These are phyloP conservation scores for Venturia pyrina DNA, from an alignment of 2,329 filamentous ascomycete species.

Conservation along the genomic window DNA sequence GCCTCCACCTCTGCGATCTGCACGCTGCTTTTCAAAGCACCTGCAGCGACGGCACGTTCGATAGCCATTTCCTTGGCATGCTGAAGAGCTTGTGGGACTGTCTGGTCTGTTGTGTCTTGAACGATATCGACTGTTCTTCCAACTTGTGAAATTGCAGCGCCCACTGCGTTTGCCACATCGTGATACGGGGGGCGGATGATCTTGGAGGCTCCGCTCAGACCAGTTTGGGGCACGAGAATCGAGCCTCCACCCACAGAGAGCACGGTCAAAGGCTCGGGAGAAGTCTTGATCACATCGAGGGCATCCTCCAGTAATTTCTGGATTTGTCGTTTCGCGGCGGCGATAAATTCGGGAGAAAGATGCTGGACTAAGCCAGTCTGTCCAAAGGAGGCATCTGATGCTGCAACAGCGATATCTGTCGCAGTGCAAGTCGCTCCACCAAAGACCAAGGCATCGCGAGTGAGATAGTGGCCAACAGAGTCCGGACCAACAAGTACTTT, in stretches of 20 bases:
- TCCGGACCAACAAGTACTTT: slow-evolving; percentile 47
- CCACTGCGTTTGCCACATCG: slow-evolving; percentile 54
- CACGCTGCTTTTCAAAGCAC: slow-evolving; percentile 35
- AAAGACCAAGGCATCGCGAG: slow-evolving; percentile 45
- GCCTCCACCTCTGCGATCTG: slow-evolving; percentile 43
- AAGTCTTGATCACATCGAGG: slow-evolving; percentile 54
- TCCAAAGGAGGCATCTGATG: slow-evolving; percentile 32
- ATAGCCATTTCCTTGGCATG: slow-evolving; percentile 28
- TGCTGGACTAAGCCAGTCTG: slow-evolving; percentile 28
- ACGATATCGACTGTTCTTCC: slow-evolving; percentile 23
- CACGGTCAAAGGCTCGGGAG: slow-evolving; percentile 48
- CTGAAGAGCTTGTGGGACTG: slow-evolving; percentile 13
- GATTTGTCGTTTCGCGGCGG: slow-evolving; percentile 31
- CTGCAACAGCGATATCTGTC: slow-evolving; percentile 43
- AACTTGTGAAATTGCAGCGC: slow-evolving; percentile 21
- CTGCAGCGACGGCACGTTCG: slow-evolving; percentile 35
- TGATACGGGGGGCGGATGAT: slow-evolving; percentile 49
- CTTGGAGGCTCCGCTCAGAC: slow-evolving; percentile 43
- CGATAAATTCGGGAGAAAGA: slow-evolving; percentile 26
- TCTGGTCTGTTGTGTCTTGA: slow-evolving; percentile 29
- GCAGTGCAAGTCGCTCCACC: slow-evolving; percentile 47
- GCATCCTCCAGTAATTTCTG: slow-evolving; percentile 44
- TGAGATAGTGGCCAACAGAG: slow-evolving; percentile 50
- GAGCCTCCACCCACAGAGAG: slow-evolving; percentile 55
- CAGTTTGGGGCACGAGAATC: slow-evolving; percentile 44